Evolutionary conservation across 2,329 filamentous ascomycete species (phyloP).

Genomic region (Graphium sp.): DNA sequence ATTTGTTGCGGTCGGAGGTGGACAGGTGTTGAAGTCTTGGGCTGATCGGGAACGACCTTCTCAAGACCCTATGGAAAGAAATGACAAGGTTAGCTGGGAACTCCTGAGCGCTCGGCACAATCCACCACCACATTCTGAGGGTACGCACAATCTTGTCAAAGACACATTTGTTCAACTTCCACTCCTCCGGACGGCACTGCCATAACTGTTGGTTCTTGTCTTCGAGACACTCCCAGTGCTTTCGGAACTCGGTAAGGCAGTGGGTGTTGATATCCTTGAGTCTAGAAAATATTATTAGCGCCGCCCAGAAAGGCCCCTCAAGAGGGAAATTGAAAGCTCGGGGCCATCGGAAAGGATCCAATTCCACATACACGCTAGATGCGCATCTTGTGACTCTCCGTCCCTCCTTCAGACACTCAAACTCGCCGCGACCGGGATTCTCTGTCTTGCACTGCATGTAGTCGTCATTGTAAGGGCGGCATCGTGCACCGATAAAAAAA

Average conservation of each 20-base stretch:
- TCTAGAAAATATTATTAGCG: too few relatives aligned
- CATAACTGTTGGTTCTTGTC: constrained; percentile 96
- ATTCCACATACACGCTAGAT: constrained; percentile 77
- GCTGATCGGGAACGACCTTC: constrained; percentile 63
- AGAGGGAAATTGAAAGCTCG: too few relatives aligned
- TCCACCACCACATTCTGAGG: too few relatives aligned
- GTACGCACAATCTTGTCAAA: constrained; percentile 79
- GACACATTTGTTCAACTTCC: constrained; percentile 86
- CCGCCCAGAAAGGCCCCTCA: too few relatives aligned
- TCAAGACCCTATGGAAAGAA: constrained; percentile 47
- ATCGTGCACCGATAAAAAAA: constrained; percentile 94
- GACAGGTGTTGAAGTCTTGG: constrained; percentile 52
- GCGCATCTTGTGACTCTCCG: constrained; percentile 94
- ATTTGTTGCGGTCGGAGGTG: constrained; percentile 53
- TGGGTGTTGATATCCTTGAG: constrained; percentile 92
- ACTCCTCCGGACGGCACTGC: constrained; percentile 81
- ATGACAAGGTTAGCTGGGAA: constrained; percentile 5
- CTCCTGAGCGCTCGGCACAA: neutral
- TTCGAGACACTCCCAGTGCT: constrained; percentile 91
- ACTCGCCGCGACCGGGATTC: constrained; percentile 75
- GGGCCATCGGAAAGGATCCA: too few relatives aligned
- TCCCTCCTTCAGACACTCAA: constrained; percentile 92
- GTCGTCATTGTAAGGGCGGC: constrained; percentile 93
- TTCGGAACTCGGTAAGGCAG: constrained; percentile 80
- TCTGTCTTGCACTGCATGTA: constrained; percentile 99